A percentile compares a stretch with the other conserved stretches of the same genome.
Evolutionary conservation across 148 eudicot genomes (phyloP).

Genomic region (Fagopyrum homotropicum): DNA sequence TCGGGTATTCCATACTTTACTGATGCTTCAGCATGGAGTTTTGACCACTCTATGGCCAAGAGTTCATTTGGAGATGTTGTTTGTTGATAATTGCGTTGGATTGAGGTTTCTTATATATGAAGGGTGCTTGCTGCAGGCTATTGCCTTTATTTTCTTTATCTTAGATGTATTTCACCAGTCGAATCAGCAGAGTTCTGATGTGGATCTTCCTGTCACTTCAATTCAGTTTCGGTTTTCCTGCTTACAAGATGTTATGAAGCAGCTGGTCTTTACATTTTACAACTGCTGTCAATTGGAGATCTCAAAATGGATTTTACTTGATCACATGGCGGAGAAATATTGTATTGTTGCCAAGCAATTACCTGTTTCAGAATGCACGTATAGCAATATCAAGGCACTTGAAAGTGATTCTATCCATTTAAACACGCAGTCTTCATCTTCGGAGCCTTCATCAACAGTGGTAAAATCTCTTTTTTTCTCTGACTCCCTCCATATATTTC

Average conservation of each 20-base stretch:
- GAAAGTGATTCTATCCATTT: constrained; percentile 33
- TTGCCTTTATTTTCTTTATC: constrained; percentile 45
- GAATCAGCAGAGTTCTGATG: constrained; percentile 28
- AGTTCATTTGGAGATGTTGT: constrained; percentile 70
- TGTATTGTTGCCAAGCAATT: constrained; percentile 54
- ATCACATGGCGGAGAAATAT: constrained; percentile 43
- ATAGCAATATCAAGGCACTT: constrained; percentile 68
- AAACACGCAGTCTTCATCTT: constrained; percentile 20
- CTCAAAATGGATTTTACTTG: constrained; percentile 60
- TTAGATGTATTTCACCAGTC: constrained; percentile 43
- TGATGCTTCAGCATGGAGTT: constrained; percentile 52
- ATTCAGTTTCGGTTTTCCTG: constrained; percentile 51
- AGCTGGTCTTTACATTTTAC: constrained; percentile 50
- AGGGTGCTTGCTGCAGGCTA: constrained; percentile 75
- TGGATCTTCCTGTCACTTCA: constrained; percentile 70
- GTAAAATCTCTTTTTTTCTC: constrained; percentile 29
- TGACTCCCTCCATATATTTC: background rate
- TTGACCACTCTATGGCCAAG: constrained; percentile 49
- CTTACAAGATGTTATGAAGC: constrained; percentile 43
- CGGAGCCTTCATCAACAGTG: constrained; percentile 29
- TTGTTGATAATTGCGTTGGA: constrained; percentile 68
- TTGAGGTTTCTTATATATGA: constrained; percentile 73
- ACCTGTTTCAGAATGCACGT: constrained; percentile 75
- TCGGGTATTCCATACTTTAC: constrained; percentile 27
- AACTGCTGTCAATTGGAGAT: constrained; percentile 41